A percentile compares a stretch with the other conserved stretches of the same genome.
These are phyloP conservation scores for Pueraria montana DNA, from an alignment of 306 rosid species.

Conservation along the genomic window DNA sequence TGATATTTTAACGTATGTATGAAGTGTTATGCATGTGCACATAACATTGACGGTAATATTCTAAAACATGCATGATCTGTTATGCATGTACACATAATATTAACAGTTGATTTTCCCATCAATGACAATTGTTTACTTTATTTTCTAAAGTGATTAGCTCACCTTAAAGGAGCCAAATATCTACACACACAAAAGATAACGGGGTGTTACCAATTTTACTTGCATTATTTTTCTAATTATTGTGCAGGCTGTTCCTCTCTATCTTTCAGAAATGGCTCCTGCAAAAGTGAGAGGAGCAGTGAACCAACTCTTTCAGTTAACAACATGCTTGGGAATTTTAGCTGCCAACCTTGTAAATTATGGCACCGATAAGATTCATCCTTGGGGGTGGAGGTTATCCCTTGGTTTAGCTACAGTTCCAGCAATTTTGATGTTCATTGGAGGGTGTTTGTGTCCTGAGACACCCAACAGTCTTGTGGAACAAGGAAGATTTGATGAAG, in stretches of 20 bases:
- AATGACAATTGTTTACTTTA: too few relatives aligned
- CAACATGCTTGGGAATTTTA: conserved; percentile 66
- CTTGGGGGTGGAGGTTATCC: conserved; percentile 81
- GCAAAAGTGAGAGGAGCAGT: conserved; percentile 75
- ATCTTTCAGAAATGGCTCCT: conserved; percentile 95
- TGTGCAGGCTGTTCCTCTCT: conserved; percentile 87
- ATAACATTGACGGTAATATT: too few relatives aligned
- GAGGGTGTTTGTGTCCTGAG: conserved; percentile 80
- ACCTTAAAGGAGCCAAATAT: too few relatives aligned
- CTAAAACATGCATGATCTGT: neutral
- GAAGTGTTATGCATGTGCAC: neutral
- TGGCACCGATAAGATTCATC: conserved; percentile 70
- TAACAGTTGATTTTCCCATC: too few relatives aligned
- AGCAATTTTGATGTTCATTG: conserved; percentile 76
- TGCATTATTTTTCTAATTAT: neutral
- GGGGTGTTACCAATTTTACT: neutral
- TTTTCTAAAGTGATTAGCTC: too few relatives aligned
- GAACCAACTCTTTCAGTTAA: conserved; percentile 80
- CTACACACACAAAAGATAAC: neutral
- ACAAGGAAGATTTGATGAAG: conserved; percentile 76
- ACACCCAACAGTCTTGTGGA: conserved; percentile 92
- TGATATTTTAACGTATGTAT: too few relatives aligned
- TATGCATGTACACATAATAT: neutral
- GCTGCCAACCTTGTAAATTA: conserved; percentile 76
- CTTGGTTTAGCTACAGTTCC: conserved; percentile 87